Conservation (phyloP, 2,329 filamentous ascomycete species). For the Penicillium sp. region DNA sequence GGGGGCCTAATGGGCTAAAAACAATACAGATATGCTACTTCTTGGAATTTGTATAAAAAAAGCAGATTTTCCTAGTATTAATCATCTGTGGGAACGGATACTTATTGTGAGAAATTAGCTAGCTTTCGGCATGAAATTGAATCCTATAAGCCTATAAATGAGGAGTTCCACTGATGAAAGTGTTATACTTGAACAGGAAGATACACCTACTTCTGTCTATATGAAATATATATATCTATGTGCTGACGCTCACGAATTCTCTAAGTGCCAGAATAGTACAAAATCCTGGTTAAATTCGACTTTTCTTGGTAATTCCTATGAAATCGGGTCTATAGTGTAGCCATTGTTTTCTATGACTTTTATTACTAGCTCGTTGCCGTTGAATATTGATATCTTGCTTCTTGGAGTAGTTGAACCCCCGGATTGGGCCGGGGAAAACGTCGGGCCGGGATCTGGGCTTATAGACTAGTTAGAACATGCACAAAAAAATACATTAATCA, state of each 20-base stretch:
- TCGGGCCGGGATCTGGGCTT: not conserved
- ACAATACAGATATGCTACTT: too few relatives aligned
- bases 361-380: not conserved
- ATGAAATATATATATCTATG: not conserved
- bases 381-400: slow-evolving; percentile 3
- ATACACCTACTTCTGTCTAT: not conserved
- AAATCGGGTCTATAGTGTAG: not conserved
- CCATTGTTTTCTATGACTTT: not conserved
- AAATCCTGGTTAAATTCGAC: not conserved
- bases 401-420: slow-evolving; percentile 2
- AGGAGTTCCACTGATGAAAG: not conserved
- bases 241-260: not conserved
- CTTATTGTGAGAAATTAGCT: not conserved
- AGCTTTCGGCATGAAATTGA: not conserved
- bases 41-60: too few relatives aligned
- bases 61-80: not conserved
- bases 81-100: not conserved
- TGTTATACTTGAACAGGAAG: not conserved
- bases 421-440: not conserved
- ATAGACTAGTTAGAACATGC: not conserved
- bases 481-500: too few relatives aligned
- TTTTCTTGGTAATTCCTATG: slow-evolving; percentile 1
- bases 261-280: not conserved
- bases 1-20: too few relatives aligned
- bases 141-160: not conserved